Evolutionary conservation across 305 asterid species (phyloP).

Genomic region (Stenogyne calaminthoides): DNA sequence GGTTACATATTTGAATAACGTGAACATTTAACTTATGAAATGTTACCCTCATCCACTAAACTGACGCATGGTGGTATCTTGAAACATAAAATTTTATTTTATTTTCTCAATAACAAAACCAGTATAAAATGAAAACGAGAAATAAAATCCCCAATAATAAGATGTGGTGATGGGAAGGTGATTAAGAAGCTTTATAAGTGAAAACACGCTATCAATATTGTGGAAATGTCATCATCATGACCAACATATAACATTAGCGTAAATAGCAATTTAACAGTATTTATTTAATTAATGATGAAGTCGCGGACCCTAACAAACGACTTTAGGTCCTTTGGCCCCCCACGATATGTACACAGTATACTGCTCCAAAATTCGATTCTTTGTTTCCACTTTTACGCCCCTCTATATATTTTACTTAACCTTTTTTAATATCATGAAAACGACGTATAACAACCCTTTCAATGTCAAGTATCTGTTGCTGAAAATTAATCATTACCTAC

Average conservation of each 20-base stretch:
- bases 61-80: too few relatives aligned
- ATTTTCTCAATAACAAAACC: neutral
- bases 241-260: constrained; percentile 5
- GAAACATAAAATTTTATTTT: neutral
- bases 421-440: constrained; percentile 22
- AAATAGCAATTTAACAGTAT: constrained; percentile 8
- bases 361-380: constrained; percentile 15
- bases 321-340: constrained; percentile 14
- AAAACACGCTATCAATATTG: neutral
- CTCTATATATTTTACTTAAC: neutral
- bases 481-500: constrained; percentile 5
- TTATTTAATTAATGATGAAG: constrained; percentile 10
- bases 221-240: constrained; percentile 6
- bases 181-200: neutral
- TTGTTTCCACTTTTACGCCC: neutral
- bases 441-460: constrained; percentile 41
- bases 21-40: too few relatives aligned
- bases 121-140: neutral
- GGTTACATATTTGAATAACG: too few relatives aligned
- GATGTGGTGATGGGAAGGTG: neutral
- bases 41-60: too few relatives aligned
- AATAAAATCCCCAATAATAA: neutral
- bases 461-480: constrained; percentile 26
- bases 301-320: constrained; percentile 3
- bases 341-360: constrained; percentile 16